Conservation (phyloP, 2,329 filamentous ascomycete genomes). For the Aspergillus quadrilineatus region DNA sequence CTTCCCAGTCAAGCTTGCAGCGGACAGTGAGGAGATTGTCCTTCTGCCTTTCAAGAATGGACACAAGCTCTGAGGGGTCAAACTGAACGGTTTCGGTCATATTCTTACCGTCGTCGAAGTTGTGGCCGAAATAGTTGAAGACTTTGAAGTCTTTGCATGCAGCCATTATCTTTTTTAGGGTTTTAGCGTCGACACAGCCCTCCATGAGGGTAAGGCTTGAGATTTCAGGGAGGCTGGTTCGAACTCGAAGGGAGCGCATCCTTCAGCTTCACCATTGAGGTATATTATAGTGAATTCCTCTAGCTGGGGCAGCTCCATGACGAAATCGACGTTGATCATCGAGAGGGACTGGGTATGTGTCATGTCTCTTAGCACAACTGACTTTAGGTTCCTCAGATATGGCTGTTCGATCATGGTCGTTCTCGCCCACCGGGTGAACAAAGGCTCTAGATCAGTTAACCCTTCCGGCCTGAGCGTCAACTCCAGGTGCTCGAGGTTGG, state of each 20-base stretch:
- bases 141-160: slow-evolving; percentile 6
- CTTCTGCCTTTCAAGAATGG: neutral
- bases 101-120: neutral
- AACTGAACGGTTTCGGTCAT: neutral
- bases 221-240: neutral
- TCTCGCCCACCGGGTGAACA: neutral
- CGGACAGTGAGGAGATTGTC: slow-evolving; percentile 1
- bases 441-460: neutral
- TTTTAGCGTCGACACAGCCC: neutral
- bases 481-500: slow-evolving; percentile 3
- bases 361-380: neutral
- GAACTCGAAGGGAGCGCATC: slow-evolving; percentile 5
- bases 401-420: neutral
- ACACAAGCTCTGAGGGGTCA: neutral
- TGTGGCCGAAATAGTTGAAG: neutral
- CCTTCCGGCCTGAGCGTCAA: neutral
- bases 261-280: neutral
- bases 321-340: neutral
- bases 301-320: slow-evolving; percentile 9
- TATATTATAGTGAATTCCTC: neutral
- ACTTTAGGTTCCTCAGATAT: slow-evolving; percentile 2
- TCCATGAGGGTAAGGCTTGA: neutral
- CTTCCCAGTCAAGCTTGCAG: neutral
- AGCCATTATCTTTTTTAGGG: neutral
- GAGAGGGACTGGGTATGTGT: neutral